phyloP scores from a whole-genome alignment of 371 early-diverging fungal genomes.

The Batkoa obscura region DNA sequence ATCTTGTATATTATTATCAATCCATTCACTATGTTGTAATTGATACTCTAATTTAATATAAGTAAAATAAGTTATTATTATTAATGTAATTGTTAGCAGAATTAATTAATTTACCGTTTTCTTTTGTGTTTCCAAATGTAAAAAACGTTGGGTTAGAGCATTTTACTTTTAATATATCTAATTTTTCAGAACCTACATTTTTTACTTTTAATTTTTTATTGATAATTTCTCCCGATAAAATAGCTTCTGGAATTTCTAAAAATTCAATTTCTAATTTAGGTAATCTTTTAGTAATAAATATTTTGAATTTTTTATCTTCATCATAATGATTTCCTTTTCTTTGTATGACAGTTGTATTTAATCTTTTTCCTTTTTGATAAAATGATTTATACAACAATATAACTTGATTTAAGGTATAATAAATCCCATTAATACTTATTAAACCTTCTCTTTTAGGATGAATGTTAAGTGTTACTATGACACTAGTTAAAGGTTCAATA shows the following conservation, averaged over 20 bases:
- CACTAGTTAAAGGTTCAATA: background rate
- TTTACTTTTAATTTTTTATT: slow-evolving; percentile 48
- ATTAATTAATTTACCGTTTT: background rate
- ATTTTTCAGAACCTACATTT: slow-evolving; percentile 61
- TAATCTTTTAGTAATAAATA: too few species aligned
- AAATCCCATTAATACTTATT: slow-evolving; percentile 49
- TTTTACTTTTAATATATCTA: slow-evolving; percentile 47
- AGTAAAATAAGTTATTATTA: background rate
- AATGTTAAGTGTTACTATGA: slow-evolving; percentile 34
- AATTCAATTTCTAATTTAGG: slow-evolving; percentile 64
- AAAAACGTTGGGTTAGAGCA: slow-evolving; percentile 77
- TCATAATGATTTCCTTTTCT: too few species aligned
- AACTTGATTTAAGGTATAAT: slow-evolving; percentile 51
- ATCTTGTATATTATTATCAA: background rate
- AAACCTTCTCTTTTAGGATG: slow-evolving; percentile 54
- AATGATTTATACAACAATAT: slow-evolving; percentile 35
- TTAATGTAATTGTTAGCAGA: background rate
- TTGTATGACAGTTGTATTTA: too few species aligned
- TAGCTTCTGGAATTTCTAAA: slow-evolving; percentile 46
- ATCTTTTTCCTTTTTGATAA: too few species aligned
- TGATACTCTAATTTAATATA: background rate
- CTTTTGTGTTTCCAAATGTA: slow-evolving; percentile 26
- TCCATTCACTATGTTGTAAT: background rate
- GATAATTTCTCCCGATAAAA: slow-evolving; percentile 70
- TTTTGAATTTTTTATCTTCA: too few species aligned